Evolutionary conservation across 169 alveolate genomes (phyloP), one percentile per base, ranked within the genome.

Genomic region (Plasmodium chabaudi): DNA sequence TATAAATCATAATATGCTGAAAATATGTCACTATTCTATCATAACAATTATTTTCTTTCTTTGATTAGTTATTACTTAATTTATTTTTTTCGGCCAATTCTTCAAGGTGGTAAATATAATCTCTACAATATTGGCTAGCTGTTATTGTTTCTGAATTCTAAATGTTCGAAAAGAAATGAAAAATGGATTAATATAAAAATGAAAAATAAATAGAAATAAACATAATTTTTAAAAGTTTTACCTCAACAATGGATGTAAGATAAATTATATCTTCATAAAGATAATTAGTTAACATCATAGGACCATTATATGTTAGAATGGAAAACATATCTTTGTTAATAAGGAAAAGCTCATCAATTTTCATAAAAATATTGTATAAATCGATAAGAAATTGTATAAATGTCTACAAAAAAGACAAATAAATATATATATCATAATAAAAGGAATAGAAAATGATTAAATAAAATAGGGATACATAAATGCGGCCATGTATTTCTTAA

Each of bases 331-430:
- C 60, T 21, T 65, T 64, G 59, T 79, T 13, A 27, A 47, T 64
- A 15, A 79, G 27, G 55, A 79, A 79, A 51, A 65, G 6, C 9
- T 79, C 89, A 44, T 79, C 89, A 44, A 79, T 79, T 79, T 79
- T 79, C 59, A 79, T 23, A 59, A 79, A 79, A 10, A 79, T 79
- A 79, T 79, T 79, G 44, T 79, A 77, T 34, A 77, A 57, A 27
- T 77, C 89, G 19, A 77, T 77, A n/a, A 77, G 79, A 59, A 77
- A 77, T 77, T 77, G 82, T 44, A 77, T 19, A 77, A 77, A 77
- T 4, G 61, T 77, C 89, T 77, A 42, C 34, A 51, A 63, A 56
- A 55, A 5, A 21, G 1, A 21, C 1, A 34, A 34, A 3, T 34
- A 34, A 3, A 34, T 34, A 34, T 34, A 2, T 34, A 34, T 34